Evolutionary conservation across 2,329 filamentous ascomycete species (phyloP), one percentile per base, ranked within the genome.

Genomic region (Hirsutella rhossiliensis): DNA sequence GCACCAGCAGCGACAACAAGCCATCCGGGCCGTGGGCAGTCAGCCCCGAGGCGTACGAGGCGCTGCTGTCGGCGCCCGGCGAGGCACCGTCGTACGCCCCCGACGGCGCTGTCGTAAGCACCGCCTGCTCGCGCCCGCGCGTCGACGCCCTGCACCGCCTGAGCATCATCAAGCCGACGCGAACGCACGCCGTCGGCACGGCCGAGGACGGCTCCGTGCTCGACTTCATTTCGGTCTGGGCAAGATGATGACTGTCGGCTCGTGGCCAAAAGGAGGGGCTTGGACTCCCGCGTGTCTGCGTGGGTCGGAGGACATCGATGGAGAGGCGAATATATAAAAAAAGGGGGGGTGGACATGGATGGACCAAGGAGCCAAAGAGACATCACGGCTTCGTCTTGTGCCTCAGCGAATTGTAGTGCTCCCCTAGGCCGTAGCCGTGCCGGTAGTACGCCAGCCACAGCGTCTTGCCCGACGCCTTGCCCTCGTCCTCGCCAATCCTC

Each of bases 391-490:
- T 40, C 43, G 50, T 42, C 40, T 56, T 56, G 56, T 69, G 75
- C 53, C 77, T 64, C 59, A 98, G 64, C 43, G 89, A 94, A 61
- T 98, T 98, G 65, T 98, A 98, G 66, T 98, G 92, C 68, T 97
- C 92, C 12, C 92, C 92, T 41, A 98, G 68, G 1, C 90, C 90
- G 62, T 94, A 97, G 41, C 86, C 87, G 67, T 96, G 88, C 55
- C 85, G 76, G 64, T 97, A 97, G 63, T 97, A 98, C 31, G 88
- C 90, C 62, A 98, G 62, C 90, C 92, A 97, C 42, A 94, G 32
- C 32, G 54, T 56, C 54, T 59, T 73, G 52, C 76, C 77, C 53
- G 75, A 75, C 51, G 66, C 69, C 43, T 62, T 60, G 19, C 65
- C 69, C 42, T 67, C 63, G 4, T 63, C 65, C 27, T 63, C 58